Conservation (phyloP, 371 early-diverging fungal genomes). For the Lichtheimia ramosa region DNA sequence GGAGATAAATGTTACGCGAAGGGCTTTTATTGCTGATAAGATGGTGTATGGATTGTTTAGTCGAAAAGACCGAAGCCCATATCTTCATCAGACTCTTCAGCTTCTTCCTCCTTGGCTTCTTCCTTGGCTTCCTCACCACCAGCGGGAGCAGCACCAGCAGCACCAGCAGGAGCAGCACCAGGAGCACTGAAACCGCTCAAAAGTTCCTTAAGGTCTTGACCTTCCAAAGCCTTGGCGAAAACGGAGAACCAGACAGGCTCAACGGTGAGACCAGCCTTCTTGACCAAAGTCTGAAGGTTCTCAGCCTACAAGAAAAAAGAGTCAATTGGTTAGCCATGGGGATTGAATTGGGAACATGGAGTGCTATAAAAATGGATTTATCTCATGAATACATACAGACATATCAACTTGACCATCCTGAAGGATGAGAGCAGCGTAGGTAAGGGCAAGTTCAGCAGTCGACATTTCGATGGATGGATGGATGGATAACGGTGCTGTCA, state of each 20-base stretch:
- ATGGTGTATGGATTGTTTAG: slow-evolving; percentile 40
- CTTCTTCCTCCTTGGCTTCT: slow-evolving; percentile 74
- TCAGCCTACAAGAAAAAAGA: slow-evolving; percentile 71
- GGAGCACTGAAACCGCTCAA: slow-evolving; percentile 87
- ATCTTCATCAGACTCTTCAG: slow-evolving; percentile 85
- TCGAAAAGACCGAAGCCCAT: slow-evolving; percentile 94
- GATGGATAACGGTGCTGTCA: slow-evolving; percentile 12
- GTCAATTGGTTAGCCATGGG: background rate
- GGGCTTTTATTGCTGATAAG: too few relatives aligned
- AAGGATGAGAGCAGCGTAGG: slow-evolving; percentile 98
- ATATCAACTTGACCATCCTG: slow-evolving; percentile 95
- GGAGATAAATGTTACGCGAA: too few relatives aligned
- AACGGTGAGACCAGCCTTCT: slow-evolving; percentile 90
- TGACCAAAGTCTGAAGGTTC: slow-evolving; percentile 89
- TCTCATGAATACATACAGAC: slow-evolving; percentile 71
- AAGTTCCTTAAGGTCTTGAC: slow-evolving; percentile 89
- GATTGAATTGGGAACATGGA: background rate
- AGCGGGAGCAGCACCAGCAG: slow-evolving; percentile 59
- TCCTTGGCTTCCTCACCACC: slow-evolving; percentile 64
- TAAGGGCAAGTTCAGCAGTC: slow-evolving; percentile 86
- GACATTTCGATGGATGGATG: slow-evolving; percentile 43
- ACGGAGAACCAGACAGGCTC: slow-evolving; percentile 95
- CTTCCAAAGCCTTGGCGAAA: slow-evolving; percentile 97
- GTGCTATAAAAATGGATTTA: background rate
- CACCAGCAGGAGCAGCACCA: slow-evolving; percentile 43